phyloP scores from a whole-genome alignment of 805 yeast genomes.

The Naumovozyma castellii region DNA sequence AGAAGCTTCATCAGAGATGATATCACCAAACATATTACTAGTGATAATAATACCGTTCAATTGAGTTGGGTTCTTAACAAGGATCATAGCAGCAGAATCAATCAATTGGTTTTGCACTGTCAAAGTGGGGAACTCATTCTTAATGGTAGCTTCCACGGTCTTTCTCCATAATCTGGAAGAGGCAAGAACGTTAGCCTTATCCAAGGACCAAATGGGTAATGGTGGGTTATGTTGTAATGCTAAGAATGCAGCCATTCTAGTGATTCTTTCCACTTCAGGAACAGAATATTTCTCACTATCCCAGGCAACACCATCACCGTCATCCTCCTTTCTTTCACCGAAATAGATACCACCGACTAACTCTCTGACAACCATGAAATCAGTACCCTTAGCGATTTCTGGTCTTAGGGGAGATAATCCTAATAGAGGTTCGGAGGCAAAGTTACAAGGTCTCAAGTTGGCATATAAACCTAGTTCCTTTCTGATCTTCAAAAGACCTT shows the following conservation, averaged over 20 bases:
- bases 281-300: constrained; percentile 91
- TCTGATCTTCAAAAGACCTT: constrained; percentile 87
- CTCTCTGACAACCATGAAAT: constrained; percentile 90
- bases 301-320: constrained; percentile 76
- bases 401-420: constrained; percentile 82
- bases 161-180: constrained; percentile 94
- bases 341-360: constrained; percentile 97
- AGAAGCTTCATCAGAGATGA: constrained; percentile 94
- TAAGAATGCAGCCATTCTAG: constrained; percentile 96
- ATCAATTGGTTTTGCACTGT: constrained; percentile 87
- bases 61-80: constrained; percentile 82
- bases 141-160: constrained; percentile 77
- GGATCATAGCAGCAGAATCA: constrained; percentile 98
- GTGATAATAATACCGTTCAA: constrained; percentile 90
- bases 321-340: constrained; percentile 91
- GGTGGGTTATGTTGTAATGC: constrained; percentile 93
- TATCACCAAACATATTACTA: constrained; percentile 96
- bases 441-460: constrained; percentile 92
- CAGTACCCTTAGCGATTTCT: constrained; percentile 80
- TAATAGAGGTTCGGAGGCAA: constrained; percentile 74
- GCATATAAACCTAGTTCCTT: constrained; percentile 92
- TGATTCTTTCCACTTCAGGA: constrained; percentile 87
- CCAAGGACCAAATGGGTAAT: constrained; percentile 88
- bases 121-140: constrained; percentile 83
- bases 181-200: constrained; percentile 95